These are phyloP conservation scores for Arachis stenosperma DNA, from an alignment of 306 rosid genomes.

Conservation along the genomic window DNA sequence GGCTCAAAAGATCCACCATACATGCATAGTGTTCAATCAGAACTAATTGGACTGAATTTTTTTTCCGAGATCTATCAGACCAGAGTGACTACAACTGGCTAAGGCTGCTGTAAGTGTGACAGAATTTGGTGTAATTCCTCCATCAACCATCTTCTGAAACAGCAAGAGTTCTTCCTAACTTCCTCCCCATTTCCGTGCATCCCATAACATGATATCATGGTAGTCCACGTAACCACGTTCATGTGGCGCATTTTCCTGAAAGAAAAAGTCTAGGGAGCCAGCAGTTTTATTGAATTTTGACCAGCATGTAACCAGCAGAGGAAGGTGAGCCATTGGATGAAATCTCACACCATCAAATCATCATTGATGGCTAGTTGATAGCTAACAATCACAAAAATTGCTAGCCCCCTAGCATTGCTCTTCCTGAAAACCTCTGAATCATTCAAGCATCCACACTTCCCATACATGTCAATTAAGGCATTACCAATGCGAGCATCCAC, in stretches of 20 bases:
- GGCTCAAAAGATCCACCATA: conserved; percentile 72
- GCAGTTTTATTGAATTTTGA: no score
- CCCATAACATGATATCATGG: conserved; percentile 75
- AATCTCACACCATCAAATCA: no score
- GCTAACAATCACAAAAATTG: no score
- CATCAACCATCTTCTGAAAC: conserved; percentile 53
- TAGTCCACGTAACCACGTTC: conserved; percentile 70
- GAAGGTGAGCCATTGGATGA: no score
- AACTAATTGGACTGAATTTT: conserved; percentile 48
- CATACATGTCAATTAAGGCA: conserved; percentile 70
- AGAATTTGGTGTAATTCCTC: conserved; percentile 57
- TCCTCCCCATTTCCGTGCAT: conserved; percentile 71
- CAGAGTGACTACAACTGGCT: conserved; percentile 74
- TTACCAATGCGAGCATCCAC: conserved; percentile 58
- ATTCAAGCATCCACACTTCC: conserved; percentile 66
- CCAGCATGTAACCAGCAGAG: no score
- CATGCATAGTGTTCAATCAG: conserved; percentile 74
- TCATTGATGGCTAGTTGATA: no score
- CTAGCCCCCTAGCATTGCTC: no score
- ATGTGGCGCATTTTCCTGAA: conserved; percentile 45
- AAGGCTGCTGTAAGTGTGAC: conserved; percentile 65
- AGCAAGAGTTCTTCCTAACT: conserved; percentile 44
- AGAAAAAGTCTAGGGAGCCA: no score
- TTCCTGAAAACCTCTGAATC: conserved; percentile 57
- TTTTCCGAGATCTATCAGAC: conserved; percentile 58